Evolutionary conservation across 1,139 yeast genomes (phyloP).

Genomic region (Lodderomyces orthopsilosis): DNA sequence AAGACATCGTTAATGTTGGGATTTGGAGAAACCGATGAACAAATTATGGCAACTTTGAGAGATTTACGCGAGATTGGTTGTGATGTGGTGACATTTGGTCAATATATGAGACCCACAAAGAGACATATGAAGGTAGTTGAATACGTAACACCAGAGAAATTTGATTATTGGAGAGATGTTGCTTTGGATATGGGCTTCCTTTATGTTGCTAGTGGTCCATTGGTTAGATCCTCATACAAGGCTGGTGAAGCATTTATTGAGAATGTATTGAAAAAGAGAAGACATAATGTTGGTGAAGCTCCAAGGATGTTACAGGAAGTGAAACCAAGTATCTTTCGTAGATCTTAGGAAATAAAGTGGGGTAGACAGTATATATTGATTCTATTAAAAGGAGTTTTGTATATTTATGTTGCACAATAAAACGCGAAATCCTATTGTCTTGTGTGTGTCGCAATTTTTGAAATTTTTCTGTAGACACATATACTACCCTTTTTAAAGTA

Average conservation of each 20-base stretch:
- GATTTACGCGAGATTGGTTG: slow-evolving; percentile 76
- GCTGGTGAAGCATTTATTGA: slow-evolving; percentile 99
- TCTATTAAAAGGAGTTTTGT: neutral
- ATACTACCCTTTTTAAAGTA: too few species aligned
- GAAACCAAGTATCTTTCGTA: slow-evolving; percentile 17
- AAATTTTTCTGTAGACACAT: too few species aligned
- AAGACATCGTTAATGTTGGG: slow-evolving; percentile 97
- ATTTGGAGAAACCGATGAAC: slow-evolving; percentile 93
- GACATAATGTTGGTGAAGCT: slow-evolving; percentile 47
- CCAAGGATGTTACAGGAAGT: slow-evolving; percentile 33
- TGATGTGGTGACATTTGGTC: slow-evolving; percentile 98
- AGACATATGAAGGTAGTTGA: slow-evolving; percentile 98
- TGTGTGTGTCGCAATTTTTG: too few species aligned
- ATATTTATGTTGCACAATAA: too few species aligned
- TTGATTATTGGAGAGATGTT: slow-evolving; percentile 85
- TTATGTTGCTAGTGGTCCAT: slow-evolving; percentile 96
- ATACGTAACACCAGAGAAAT: slow-evolving; percentile 90
- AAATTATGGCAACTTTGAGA: slow-evolving; percentile 66
- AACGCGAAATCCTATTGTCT: too few species aligned
- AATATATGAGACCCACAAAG: slow-evolving; percentile 98
- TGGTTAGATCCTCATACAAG: slow-evolving; percentile 93
- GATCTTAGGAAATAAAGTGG: neutral
- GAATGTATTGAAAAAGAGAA: slow-evolving; percentile 80
- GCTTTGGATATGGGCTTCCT: slow-evolving; percentile 91
- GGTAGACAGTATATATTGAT: neutral